Evolutionary conservation across 2,329 filamentous ascomycete species (phyloP).

Genomic region (Stachybotrys echinatus): DNA sequence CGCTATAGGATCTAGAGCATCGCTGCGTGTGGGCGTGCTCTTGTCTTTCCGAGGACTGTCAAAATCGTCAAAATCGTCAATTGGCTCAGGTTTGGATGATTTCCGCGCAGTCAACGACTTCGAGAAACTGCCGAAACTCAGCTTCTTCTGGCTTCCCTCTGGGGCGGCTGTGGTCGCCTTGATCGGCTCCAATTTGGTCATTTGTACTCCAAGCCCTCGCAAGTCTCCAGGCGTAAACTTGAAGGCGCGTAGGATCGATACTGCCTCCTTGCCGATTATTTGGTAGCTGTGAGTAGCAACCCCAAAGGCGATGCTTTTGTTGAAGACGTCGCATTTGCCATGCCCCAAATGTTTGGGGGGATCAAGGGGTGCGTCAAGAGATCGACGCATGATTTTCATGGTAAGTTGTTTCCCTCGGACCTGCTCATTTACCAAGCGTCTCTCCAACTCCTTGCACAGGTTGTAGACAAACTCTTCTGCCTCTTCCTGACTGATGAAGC

Average conservation of each 20-base stretch:
- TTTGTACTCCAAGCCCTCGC: constrained; percentile 85
- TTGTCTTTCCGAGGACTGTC: constrained; percentile 22
- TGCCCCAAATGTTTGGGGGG: constrained; percentile 91
- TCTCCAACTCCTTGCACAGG: constrained; percentile 78
- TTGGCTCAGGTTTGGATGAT: constrained; percentile 36
- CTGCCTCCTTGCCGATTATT: constrained; percentile 71
- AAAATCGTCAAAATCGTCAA: no score
- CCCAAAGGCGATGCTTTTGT: constrained; percentile 78
- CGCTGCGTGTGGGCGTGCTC: not conserved
- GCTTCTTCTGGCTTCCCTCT: constrained; percentile 72
- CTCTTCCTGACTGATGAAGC: constrained; percentile 87
- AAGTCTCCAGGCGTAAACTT: constrained; percentile 86
- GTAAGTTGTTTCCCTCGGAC: constrained; percentile 87
- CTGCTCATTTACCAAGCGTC: constrained; percentile 72
- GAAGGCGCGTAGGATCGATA: constrained; percentile 77
- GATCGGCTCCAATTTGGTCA: constrained; percentile 84
- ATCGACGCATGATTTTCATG: constrained; percentile 89
- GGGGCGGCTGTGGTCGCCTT: constrained; percentile 51
- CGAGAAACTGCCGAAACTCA: constrained; percentile 62
- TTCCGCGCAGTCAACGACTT: constrained; percentile 33
- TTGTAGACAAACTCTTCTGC: constrained; percentile 88
- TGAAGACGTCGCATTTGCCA: constrained; percentile 91
- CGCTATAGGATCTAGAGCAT: constrained; percentile 42
- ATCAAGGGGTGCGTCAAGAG: constrained; percentile 81
- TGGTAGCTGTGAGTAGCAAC: constrained; percentile 75